These are phyloP conservation scores for Grosmannia penicillata DNA, from an alignment of 2,329 filamentous ascomycete species.

Conservation along the genomic window DNA sequence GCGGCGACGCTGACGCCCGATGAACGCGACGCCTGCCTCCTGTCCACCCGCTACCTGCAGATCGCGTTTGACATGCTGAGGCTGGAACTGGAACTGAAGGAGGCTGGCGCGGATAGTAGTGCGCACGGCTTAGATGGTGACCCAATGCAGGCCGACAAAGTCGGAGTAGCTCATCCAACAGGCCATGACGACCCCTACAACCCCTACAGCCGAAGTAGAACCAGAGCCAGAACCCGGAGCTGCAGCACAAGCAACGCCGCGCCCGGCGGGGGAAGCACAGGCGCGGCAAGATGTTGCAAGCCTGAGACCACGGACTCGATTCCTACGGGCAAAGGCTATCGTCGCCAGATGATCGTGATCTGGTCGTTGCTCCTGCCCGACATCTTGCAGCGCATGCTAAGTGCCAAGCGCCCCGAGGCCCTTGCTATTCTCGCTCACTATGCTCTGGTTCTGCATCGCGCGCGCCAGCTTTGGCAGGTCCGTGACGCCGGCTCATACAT, in stretches of 20 bases:
- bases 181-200: not conserved
- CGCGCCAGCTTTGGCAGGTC: constrained; percentile 15
- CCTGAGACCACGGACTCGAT: too few relatives aligned
- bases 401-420: constrained; percentile 12
- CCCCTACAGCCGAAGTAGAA: too few relatives aligned
- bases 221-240: too few relatives aligned
- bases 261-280: too few relatives aligned
- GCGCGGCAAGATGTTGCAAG: too few relatives aligned
- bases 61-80: constrained; percentile 12
- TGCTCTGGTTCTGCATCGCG: constrained; percentile 14
- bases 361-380: constrained; percentile 13
- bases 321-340: too few relatives aligned
- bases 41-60: constrained; percentile 14
- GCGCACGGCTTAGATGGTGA: too few relatives aligned
- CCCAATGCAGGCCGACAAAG: too few relatives aligned
- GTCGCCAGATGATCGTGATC: constrained; percentile 14
- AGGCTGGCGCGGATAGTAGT: too few relatives aligned
- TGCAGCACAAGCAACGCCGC: too few relatives aligned
- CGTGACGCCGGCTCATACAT: constrained; percentile 10
- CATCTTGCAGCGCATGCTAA: constrained; percentile 3
- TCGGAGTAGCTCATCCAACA: too few relatives aligned
- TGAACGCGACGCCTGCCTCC: constrained; percentile 14
- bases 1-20: constrained; percentile 7
- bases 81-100: too few relatives aligned
- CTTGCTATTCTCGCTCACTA: constrained; percentile 16